phyloP scores from a whole-genome alignment of 1,139 yeast genomes.

The Scheffersomyces parashehatae region DNA sequence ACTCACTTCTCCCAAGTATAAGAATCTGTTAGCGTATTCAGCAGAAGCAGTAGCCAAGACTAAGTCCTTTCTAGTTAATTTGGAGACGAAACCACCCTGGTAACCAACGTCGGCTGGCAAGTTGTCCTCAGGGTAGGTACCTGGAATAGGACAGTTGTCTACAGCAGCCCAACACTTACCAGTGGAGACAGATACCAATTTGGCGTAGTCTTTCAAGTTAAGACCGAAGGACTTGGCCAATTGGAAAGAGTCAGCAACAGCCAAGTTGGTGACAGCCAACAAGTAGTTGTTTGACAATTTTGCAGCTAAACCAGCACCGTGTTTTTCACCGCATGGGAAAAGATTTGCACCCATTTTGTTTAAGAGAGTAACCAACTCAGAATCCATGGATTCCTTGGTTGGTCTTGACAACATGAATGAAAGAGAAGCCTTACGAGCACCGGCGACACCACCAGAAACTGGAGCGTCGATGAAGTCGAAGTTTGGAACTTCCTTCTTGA shows the following conservation, averaged over 20 bases:
- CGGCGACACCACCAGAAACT: conserved; percentile 63
- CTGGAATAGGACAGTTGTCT: conserved; percentile 60
- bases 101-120: conserved; percentile 52
- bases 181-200: conserved; percentile 57
- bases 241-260: conserved; percentile 62
- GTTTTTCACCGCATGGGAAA: conserved; percentile 53
- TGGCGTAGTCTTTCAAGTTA: conserved; percentile 49
- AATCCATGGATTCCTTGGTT: conserved; percentile 25
- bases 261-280: conserved; percentile 58
- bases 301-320: conserved; percentile 61
- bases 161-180: conserved; percentile 65
- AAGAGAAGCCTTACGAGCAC: conserved; percentile 57
- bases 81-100: conserved; percentile 56
- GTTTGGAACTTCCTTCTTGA: conserved; percentile 30
- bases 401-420: conserved; percentile 58
- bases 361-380: conserved; percentile 31
- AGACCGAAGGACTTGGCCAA: conserved; percentile 57
- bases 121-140: conserved; percentile 44
- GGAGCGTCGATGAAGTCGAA: conserved; percentile 58
- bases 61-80: conserved; percentile 57
- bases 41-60: conserved; percentile 57
- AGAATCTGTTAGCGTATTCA: conserved; percentile 29
- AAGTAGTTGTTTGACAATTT: conserved; percentile 60
- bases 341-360: conserved; percentile 53
- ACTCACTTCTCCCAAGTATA: conserved; percentile 44